Base-by-base conservation (phyloP, 352 stramenopile genomes). In the Globisporangium recalcitrans region DNA sequence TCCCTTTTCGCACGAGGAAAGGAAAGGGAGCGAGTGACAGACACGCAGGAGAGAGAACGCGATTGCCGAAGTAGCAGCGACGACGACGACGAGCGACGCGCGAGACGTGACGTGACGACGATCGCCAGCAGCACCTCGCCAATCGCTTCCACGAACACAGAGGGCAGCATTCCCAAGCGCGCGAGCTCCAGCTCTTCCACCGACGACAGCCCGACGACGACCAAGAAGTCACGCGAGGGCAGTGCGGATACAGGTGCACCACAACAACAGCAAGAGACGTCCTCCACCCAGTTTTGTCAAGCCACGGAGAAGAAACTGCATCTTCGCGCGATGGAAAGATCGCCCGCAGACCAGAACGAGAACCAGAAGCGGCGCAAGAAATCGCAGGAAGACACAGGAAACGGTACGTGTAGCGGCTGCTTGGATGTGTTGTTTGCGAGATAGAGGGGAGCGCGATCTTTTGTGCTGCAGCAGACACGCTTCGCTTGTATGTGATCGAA, bases 311-410 rank as follows among this genome's bases (percentile, higher is more conserved):
- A 87, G 71, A 87, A 87, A 66, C 72, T 85, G 51, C 78, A 85
- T 66, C 66, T 72, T 29, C 78, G 73, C 44, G 76, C 74, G 22
- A 87, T 87, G 78, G 78, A 87, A 24, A 68, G 75, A 51, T 58
- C 75, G 62, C 69, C 74, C 40, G 63, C 66, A 38, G 66, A 82
- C 56, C 66, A 78, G 56, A 71, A 76, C 38, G 78, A 88, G 31
- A 78, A 68, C 52, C 79, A 88, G 54, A 88, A 88, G 57, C 77
- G 77, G 32, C 78, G 79, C 62, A 88, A 88, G 54, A 88, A 88
- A 64, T 82, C 72, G 26, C 79, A 88, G 55, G 79, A 88, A 58
- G 69, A 67, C 46, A 60, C 62, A 40, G 42, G 27, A 19, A 54
- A 63, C 55, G 68, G 68, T 74, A 47, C 54, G 67, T 55, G 10